Evolutionary conservation across 1,284 basidiomycete genomes (phyloP), one percentile per base, ranked within the genome.

Genomic region (Vanrija sp.): DNA sequence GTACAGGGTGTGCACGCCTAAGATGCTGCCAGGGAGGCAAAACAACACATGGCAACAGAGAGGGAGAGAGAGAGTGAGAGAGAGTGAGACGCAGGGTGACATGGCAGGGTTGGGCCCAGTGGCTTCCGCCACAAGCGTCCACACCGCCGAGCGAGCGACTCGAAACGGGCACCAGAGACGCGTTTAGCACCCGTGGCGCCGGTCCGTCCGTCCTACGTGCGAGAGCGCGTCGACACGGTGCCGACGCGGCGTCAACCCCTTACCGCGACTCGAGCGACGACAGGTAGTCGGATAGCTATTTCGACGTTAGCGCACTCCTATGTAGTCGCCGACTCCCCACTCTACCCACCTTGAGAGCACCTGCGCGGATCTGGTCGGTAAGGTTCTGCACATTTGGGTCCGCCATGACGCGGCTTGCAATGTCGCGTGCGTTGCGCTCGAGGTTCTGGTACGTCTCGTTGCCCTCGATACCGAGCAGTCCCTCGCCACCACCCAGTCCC

Each of bases 361-460:
- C 89, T 12, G 80, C 78, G 62, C 93, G 78, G 53, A 97, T 84
- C 57, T 80, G 88, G 67, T 94, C 90, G 2, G 86, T 88, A 16
- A 90, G 80, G 63, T 88, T 88, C 78, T 93, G 90, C 36, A 96
- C 87, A 68, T 95, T 90, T 2, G 89, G 90, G 68, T 94, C 94
- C 0, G 88, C 82, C 77, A 96, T 79, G 27, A 95, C 84, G 58
- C 84, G 82, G 18, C 83, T 77, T 24, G 93, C 81, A 3, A 87
- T 84, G 65, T 96, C 93, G 67, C 85, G 83, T 37, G 92, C 89
- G 7, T 85, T 86, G 37, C 78, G 73, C 77, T 96, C 93, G 22
- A 94, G 62, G 20, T 67, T 69, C 25, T 75, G 75, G 15, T 81
- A 62, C 6, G 85, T 83, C 55, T 92, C 80, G 62, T 83, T 87